phyloP scores from a whole-genome alignment of 441 rosid species.

The Raphanus hybrid region DNA sequence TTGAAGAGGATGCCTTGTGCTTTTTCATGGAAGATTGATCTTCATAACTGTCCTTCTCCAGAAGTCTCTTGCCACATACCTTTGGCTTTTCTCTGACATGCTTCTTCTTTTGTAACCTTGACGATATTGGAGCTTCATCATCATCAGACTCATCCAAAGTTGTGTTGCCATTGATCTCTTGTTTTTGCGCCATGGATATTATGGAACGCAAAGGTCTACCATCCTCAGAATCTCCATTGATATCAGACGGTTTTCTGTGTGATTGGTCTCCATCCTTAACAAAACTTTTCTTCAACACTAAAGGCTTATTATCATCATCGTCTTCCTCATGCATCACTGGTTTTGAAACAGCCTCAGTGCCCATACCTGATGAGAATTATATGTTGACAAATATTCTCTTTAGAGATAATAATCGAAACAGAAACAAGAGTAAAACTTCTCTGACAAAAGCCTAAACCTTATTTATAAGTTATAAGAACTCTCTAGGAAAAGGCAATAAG shows the following conservation, averaged over 20 bases:
- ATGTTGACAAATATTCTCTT: neutral
- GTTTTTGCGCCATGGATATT: neutral
- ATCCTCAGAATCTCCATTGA: constrained; percentile 64
- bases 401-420: neutral
- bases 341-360: constrained; percentile 56
- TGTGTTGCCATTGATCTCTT: neutral
- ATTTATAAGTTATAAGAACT: neutral
- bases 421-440: neutral
- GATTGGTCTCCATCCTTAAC: constrained; percentile 58
- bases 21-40: constrained; percentile 56
- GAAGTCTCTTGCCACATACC: constrained; percentile 61
- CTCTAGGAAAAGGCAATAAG: neutral
- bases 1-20: constrained; percentile 53
- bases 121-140: constrained; percentile 63
- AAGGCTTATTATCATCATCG: constrained; percentile 51
- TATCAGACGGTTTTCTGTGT: constrained; percentile 60
- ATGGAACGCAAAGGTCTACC: constrained; percentile 55
- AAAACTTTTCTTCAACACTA: constrained; percentile 54
- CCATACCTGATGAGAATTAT: constrained; percentile 46
- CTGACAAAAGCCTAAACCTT: neutral
- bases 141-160: constrained; percentile 57
- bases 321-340: constrained; percentile 1
- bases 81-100: constrained; percentile 29
- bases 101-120: constrained; percentile 33
- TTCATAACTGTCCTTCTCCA: constrained; percentile 51